Base-by-base conservation (phyloP, 1,139 yeast genomes). In the Geotrichum reessii region DNA sequence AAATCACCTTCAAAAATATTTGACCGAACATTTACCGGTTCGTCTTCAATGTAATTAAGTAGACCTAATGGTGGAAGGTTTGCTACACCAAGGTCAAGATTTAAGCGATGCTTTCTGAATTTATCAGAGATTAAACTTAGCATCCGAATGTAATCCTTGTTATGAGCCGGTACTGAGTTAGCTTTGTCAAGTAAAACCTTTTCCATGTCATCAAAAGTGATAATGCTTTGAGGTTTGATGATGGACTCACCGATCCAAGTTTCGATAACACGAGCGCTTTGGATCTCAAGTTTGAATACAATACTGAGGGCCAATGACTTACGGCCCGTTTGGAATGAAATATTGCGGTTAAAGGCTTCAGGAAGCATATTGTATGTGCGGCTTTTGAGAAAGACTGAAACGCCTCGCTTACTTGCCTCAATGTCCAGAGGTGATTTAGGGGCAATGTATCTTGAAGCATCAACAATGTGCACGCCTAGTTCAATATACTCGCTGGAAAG, bases 361-460 rank as follows among this genome's bases (percentile, higher is more conserved):
- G 97, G 97, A 63, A 87, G 80, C 66, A 93, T 77, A 63, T 86
- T 83, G 44, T 80, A 79, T 22, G 78, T 73, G 64, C 84, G 85
- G 69, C 90, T 96, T 11, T 95, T 93, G 73, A 92, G 81, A 69
- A 85, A 87, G 7, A 92, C 97, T 12, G 96, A 85, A 2, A 92
- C 83, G 1, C 95, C 89, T 70, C 98, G 82, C 75, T 89, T 91
- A 73, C 90, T 88, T 1, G 96, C 88, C 70, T 93, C 92, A 62
- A 95, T 84, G 69, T 93, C 98, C 62, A 92, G 76, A 1, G 83
- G 75, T 0, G 96, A 84, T 9, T 91, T 92, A 37, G 82, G 83
- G 63, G 80, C 82, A 58, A 92, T 74, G 66, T 77, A 89, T 58
- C 83, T 83, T 5, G 95, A 79, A n/a, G 87, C 83, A 74, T 93